Evolutionary conservation across 768 basidiomycete species (phyloP), one percentile per base, ranked within the genome.

Genomic region (Cystoderma amianthinum): DNA sequence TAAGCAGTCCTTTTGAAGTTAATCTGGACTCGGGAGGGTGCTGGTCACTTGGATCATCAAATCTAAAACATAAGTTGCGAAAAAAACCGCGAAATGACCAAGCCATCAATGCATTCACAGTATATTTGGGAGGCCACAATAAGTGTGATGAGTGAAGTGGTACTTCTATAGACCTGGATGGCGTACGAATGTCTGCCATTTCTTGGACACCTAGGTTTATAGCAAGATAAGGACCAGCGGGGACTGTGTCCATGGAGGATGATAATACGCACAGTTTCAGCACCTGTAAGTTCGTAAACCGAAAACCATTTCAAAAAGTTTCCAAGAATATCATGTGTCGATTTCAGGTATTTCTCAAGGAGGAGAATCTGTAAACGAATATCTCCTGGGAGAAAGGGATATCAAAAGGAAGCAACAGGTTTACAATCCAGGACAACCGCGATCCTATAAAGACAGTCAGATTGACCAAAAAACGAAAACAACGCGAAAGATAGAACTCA

Each of bases 311-410:
- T 73, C 19, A 94, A 64, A 28, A 94, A 68, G 34, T 72, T 71
- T 5, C 85, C 83, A 21, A 94, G 65, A 37, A 95, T 71, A 54
- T 95, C 92, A 51, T 87, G 87, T 4, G 87, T 85, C 10, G 85
- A 85, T 50, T 73, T 78, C 24, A 76, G 74, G 49, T 95, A 93
- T 58, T 90, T 89, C 59, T 92, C 78, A 13, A 95, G 74, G 2
- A 89, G 76, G 1, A 85, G 71, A 33, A 94, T 89, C 57, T 92
- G 91, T 5, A 87, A 68, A 9, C 76, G 78, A 22, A 93, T 86
- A 50, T 93, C 91, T 22, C 88, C 87, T 0, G 91, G 90, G 47
- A 88, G 68, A 59, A n/a, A n/a, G n/a, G n/a, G n/a, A n/a, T n/a
- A n/a, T n/a, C n/a, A 19, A 44, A 37, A 9, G 5, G 21, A 23